These are phyloP conservation scores for Phaffomyces opuntiae DNA, from an alignment of 805 yeast genomes.

Conservation along the genomic window DNA sequence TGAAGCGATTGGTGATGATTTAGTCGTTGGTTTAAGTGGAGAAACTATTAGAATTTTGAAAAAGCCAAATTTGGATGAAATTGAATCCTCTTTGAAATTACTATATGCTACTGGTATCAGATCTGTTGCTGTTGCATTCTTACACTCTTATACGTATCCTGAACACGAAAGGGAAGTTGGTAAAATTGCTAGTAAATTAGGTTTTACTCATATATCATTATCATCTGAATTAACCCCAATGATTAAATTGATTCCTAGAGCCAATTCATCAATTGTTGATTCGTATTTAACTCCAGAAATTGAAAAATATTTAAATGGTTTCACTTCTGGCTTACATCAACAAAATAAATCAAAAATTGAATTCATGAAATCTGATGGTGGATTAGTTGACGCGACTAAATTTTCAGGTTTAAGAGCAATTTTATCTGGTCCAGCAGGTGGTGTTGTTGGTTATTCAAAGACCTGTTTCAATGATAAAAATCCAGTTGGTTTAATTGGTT, in stretches of 20 bases:
- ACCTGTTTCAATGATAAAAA: slow-evolving; percentile 63
- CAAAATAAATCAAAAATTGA: slow-evolving; percentile 42
- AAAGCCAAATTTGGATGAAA: slow-evolving; percentile 38
- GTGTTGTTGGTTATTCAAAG: slow-evolving; percentile 86
- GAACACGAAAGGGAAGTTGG: slow-evolving; percentile 60
- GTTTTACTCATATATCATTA: slow-evolving; percentile 62
- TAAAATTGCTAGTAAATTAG: slow-evolving; percentile 51
- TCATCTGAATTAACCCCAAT: slow-evolving; percentile 69
- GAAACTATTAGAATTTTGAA: slow-evolving; percentile 56
- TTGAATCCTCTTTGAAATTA: slow-evolving; percentile 34
- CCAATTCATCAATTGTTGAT: slow-evolving; percentile 74
- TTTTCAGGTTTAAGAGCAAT: slow-evolving; percentile 88
- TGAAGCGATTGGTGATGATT: slow-evolving; percentile 22
- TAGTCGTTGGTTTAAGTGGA: slow-evolving; percentile 56
- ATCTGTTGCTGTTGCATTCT: slow-evolving; percentile 63
- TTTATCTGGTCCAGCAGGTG: slow-evolving; percentile 96
- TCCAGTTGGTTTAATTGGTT: slow-evolving; percentile 62
- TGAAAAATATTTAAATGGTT: slow-evolving; percentile 51
- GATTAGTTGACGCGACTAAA: slow-evolving; percentile 73
- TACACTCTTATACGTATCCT: slow-evolving; percentile 70
- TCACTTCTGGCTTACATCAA: slow-evolving; percentile 54
- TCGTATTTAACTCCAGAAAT: slow-evolving; percentile 81
- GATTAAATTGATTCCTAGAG: slow-evolving; percentile 70
- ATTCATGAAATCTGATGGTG: slow-evolving; percentile 97
- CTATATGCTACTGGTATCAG: slow-evolving; percentile 52